These are phyloP conservation scores for Vigna hirtella DNA, from an alignment of 306 rosid genomes.

Conservation along the genomic window DNA sequence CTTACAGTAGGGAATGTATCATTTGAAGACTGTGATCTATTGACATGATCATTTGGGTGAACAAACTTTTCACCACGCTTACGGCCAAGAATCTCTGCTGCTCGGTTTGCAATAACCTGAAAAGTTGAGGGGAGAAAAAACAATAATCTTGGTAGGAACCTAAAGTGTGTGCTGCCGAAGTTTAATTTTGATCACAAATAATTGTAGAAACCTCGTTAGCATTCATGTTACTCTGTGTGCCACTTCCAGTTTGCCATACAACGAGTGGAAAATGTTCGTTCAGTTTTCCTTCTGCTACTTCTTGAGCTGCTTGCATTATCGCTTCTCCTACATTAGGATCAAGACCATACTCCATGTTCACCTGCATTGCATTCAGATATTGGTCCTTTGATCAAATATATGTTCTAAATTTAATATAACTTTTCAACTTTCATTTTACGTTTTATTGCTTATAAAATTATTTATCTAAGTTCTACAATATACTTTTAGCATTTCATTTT, in stretches of 20 bases:
- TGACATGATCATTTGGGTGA: slow-evolving; percentile 98
- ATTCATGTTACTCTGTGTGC: slow-evolving; percentile 97
- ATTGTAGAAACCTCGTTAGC: slow-evolving; percentile 75
- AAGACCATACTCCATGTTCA: slow-evolving; percentile 90
- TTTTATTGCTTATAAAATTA: too few species aligned
- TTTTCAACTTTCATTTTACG: too few species aligned
- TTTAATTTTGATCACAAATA: not conserved
- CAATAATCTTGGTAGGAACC: not conserved
- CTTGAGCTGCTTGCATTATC: slow-evolving; percentile 85
- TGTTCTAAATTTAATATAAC: too few species aligned
- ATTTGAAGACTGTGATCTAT: slow-evolving; percentile 94
- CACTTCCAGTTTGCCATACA: slow-evolving; percentile 99
- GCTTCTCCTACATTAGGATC: slow-evolving; percentile 90
- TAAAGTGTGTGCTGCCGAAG: not conserved
- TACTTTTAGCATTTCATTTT: too few species aligned
- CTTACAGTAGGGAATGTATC: slow-evolving; percentile 97
- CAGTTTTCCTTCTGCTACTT: slow-evolving; percentile 96
- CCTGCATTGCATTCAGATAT: slow-evolving; percentile 51
- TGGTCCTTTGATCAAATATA: too few species aligned
- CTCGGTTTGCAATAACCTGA: slow-evolving; percentile 96
- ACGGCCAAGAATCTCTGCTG: slow-evolving; percentile 95
- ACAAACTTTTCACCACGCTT: slow-evolving; percentile 87
- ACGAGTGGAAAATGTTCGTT: slow-evolving; percentile 94
- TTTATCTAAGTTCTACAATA: too few species aligned
- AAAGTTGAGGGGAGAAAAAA: slow-evolving; percentile 7